phyloP scores from a whole-genome alignment of 345 rosid genomes.

The Mercurialis annua region DNA sequence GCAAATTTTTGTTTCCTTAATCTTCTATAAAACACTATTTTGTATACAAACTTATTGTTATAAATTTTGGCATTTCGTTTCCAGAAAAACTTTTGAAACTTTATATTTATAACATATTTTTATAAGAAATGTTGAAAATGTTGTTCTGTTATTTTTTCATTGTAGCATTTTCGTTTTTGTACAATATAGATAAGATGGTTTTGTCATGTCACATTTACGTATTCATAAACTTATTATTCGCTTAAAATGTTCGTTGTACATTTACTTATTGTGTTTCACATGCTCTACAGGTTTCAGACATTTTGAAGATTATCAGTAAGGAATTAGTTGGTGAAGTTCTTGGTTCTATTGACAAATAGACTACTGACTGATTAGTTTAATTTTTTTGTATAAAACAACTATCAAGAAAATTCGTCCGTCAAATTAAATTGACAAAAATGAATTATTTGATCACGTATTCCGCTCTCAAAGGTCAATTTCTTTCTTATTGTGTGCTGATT shows the following conservation, averaged over 20 bases:
- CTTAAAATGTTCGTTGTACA: no score
- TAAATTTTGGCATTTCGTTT: not conserved
- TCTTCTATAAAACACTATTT: not conserved
- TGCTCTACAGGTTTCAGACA: slow-evolving; percentile 45
- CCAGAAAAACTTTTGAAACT: not conserved
- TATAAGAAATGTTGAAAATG: not conserved
- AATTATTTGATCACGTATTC: not conserved
- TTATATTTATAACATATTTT: not conserved
- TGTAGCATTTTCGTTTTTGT: not conserved
- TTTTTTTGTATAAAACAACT: not conserved
- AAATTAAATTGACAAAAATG: not conserved
- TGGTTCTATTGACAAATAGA: not conserved
- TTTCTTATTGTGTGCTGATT: no score
- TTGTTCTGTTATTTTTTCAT: not conserved
- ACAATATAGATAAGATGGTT: not conserved
- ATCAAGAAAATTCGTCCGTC: not conserved
- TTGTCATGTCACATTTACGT: no score
- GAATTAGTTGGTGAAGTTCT: slow-evolving; percentile 29
- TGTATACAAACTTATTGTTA: not conserved
- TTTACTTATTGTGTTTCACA: not conserved
- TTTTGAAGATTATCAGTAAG: slow-evolving; percentile 49
- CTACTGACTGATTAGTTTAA: no score
- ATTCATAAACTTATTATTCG: no score
- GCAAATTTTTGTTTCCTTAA: slow-evolving; percentile 12
- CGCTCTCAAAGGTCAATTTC: not conserved